A percentile compares a stretch with the other conserved stretches of the same genome.
phyloP scores from a whole-genome alignment of 768 basidiomycete species.

The Tricholomella constricta region DNA sequence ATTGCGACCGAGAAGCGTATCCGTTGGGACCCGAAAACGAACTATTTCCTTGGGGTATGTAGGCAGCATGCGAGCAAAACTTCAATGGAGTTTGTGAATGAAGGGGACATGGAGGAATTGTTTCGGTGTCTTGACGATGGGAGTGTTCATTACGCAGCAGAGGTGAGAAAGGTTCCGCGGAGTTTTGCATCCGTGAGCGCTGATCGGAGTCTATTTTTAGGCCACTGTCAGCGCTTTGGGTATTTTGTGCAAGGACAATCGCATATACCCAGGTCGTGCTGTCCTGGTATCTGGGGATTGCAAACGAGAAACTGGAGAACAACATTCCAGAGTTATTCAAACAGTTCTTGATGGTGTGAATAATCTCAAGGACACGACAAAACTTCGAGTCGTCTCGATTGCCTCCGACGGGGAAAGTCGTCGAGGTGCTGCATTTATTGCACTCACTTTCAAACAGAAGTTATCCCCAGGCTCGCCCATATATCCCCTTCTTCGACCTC shows the following conservation, averaged over 20 bases:
- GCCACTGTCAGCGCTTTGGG: slow-evolving; percentile 12
- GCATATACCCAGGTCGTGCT: slow-evolving; percentile 10
- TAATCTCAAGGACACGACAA: not conserved
- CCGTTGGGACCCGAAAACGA: slow-evolving; percentile 7
- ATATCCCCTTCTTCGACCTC: slow-evolving; percentile 17
- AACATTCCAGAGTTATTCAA: slow-evolving; percentile 22
- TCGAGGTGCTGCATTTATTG: slow-evolving; percentile 25
- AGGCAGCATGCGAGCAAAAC: slow-evolving; percentile 1
- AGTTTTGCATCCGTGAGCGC: not conserved
- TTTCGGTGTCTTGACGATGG: slow-evolving; percentile 5
- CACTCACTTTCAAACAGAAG: slow-evolving; percentile 22
- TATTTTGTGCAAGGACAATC: slow-evolving; percentile 9
- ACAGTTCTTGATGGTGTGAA: slow-evolving; percentile 14
- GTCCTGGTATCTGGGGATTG: slow-evolving; percentile 15
- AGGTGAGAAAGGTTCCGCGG: too few relatives aligned
- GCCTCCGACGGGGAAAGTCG: slow-evolving; percentile 33
- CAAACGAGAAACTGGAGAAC: slow-evolving; percentile 7
- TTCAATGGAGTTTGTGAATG: slow-evolving; percentile 13
- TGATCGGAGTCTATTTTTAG: too few relatives aligned
- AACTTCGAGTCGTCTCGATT: slow-evolving; percentile 13
- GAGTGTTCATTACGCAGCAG: slow-evolving; percentile 14
- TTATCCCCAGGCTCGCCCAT: slow-evolving; percentile 19
- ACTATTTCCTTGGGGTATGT: slow-evolving; percentile 13
- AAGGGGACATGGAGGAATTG: slow-evolving; percentile 13
- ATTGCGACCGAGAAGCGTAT: slow-evolving; percentile 8